Evolutionary conservation across 352 stramenopile genomes (phyloP), one percentile per base, ranked within the genome.

Genomic region (Elongisporangium undulatum): DNA sequence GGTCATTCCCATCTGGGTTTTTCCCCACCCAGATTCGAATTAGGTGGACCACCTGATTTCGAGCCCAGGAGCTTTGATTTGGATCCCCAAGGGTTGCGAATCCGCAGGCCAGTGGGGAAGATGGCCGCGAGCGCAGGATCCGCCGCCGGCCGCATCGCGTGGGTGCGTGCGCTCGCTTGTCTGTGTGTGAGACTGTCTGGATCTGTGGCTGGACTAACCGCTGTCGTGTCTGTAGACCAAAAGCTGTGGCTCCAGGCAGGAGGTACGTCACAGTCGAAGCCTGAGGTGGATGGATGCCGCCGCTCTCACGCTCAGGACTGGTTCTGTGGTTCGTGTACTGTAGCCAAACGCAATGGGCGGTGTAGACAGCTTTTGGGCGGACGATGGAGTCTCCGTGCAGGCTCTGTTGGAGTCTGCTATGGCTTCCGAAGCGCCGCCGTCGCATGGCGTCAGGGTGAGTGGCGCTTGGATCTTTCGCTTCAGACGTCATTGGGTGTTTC

Each of bases 1-100:
- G 48, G 55, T 50, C 22, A 34, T 55, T 62, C 55, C 23, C 21
- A 22, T 61, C 41, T 20, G 45, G 17, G 4, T 8, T 20, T 41
- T 41, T 41, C 29, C 9, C n/a, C n/a, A 41, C 29, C 9, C 29
- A 41, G 29, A 41, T 41, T 41, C 48, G 24, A 48, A 21, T 2
- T 39, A 53, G 7, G 48, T 61, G 13, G 48, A 16, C 22, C 24
- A 54, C 55, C 23, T n/a, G n/a, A 38, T 29, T 13, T 29, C 45
- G 0, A 19, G 20, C 8, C 8, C 12, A 29, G 17, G 12, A 24
- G 52, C n/a, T 41, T 41, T 53, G 49, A 24, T 21, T 21, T 53
- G 49, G 49, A 21, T 53, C 19, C 19, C 19, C 49, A 24, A 53
- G 19, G 49, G 19, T 53, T 24, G 19, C 21, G 19, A 53, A 53